phyloP scores from a whole-genome alignment of 805 yeast genomes.

The Wickerhamiella hasegawae region DNA sequence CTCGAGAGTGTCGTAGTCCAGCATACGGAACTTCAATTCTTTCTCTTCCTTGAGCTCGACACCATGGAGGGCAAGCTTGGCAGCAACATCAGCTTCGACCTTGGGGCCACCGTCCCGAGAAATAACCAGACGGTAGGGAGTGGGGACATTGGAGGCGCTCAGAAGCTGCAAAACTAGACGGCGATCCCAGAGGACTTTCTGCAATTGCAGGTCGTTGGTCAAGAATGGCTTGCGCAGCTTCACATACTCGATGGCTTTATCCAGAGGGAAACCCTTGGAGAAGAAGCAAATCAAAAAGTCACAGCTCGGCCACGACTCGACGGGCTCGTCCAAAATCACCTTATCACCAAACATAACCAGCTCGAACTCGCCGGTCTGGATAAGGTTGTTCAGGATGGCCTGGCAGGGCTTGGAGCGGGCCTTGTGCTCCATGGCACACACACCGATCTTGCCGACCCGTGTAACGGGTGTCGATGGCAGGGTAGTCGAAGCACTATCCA shows the following conservation, averaged over 20 bases:
- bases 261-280: slow-evolving; percentile 90
- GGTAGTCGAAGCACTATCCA: neutral
- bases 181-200: slow-evolving; percentile 95
- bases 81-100: slow-evolving; percentile 50
- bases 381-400: slow-evolving; percentile 69
- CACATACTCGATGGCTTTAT: slow-evolving; percentile 84
- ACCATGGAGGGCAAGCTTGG: slow-evolving; percentile 44
- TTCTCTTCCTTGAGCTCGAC: slow-evolving; percentile 49
- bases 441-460: slow-evolving; percentile 77
- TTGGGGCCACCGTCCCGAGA: slow-evolving; percentile 96
- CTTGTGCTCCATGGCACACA: slow-evolving; percentile 97
- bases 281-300: slow-evolving; percentile 88
- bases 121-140: slow-evolving; percentile 77
- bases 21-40: slow-evolving; percentile 53
- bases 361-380: slow-evolving; percentile 90
- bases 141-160: slow-evolving; percentile 70
- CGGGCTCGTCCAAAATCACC: slow-evolving; percentile 78
- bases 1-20: slow-evolving; percentile 67
- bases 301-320: slow-evolving; percentile 98
- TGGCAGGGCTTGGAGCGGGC: slow-evolving; percentile 93
- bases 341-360: slow-evolving; percentile 95
- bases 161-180: slow-evolving; percentile 67
- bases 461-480: slow-evolving; percentile 1
- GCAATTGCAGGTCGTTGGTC: slow-evolving; percentile 79
- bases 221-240: slow-evolving; percentile 78